Evolutionary conservation across 768 basidiomycete genomes (phyloP), one percentile per base, ranked within the genome.

Genomic region (Leucogyrophana mollusca): DNA sequence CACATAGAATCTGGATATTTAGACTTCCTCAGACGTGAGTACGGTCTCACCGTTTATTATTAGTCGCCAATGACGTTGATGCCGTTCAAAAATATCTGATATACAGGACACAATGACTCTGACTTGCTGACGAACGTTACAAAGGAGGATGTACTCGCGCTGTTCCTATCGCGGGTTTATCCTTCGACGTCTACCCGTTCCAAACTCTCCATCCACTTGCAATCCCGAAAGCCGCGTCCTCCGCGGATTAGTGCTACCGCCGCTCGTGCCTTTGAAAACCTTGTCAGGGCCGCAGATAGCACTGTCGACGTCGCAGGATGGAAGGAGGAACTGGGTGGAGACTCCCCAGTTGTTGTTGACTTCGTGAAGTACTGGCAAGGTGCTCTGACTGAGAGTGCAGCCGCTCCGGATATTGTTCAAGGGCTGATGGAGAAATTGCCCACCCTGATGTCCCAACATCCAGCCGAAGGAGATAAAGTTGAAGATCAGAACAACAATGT

Each of bases 21-120:
- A 52, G 94, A 97, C 68, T 99, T 98, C 73, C 67, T 80, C 49
- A 78, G 87, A 61, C 79, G 94, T 93, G 62, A 65, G 86, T 78
- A 9, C 13, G 20, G 33, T n/a, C 14, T 34, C 23, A 14, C 20
- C 11, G 37, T 17, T 44, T 22, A 8, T 25, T 32, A 30, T 21
- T n/a, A n/a, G 10, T 32, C 9, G 21, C 17, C 2, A 45, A 44
- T 45, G 21, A 42, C 24, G 16, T 18, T 33, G 17, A 20, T 47
- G 36, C 27, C 23, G 37, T 18, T 33, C n/a, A 20, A 27, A 43
- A 20, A 0, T 22, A 21, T 44, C 32, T 23, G 18, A 23, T 27
- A 30, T 24, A 35, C 56, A 96, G 94, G 78, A 35, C 73, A 78
- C 50, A 75, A 77, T n/a, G 91, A 97, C 56, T 85, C 87, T 9